Evolutionary conservation across 1,139 yeast species (phyloP).

Genomic region (Yamadazyma pseudoaaseri): DNA sequence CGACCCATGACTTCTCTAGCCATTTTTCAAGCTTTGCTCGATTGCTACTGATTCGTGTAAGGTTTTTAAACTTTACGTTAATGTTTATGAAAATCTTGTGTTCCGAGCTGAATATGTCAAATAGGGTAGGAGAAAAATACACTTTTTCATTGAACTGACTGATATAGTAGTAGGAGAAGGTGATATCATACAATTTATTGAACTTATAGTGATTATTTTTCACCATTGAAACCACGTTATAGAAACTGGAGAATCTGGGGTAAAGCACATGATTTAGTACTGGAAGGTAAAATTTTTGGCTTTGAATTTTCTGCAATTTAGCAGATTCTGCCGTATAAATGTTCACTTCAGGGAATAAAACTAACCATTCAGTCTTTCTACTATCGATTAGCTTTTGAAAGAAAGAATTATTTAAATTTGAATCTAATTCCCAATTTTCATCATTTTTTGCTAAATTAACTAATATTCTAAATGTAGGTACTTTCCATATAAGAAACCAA

Average conservation of each 20-base stretch:
- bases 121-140: slow-evolving; percentile 46
- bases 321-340: slow-evolving; percentile 51
- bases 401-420: slow-evolving; percentile 21
- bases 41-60: slow-evolving; percentile 9
- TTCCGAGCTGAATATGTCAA: slow-evolving; percentile 52
- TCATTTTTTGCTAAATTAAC: slow-evolving; percentile 48
- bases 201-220: slow-evolving; percentile 33
- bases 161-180: slow-evolving; percentile 42
- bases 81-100: slow-evolving; percentile 11
- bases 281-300: slow-evolving; percentile 54
- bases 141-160: slow-evolving; percentile 11
- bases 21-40: slow-evolving; percentile 50
- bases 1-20: slow-evolving; percentile 70
- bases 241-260: slow-evolving; percentile 60
- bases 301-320: slow-evolving; percentile 48
- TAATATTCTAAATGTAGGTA: slow-evolving; percentile 47
- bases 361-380: slow-evolving; percentile 50
- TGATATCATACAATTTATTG: slow-evolving; percentile 50
- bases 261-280: slow-evolving; percentile 53
- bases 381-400: slow-evolving; percentile 26
- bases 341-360: slow-evolving; percentile 73
- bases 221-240: slow-evolving; percentile 47
- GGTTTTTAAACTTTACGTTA: slow-evolving; percentile 12
- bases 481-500: slow-evolving; percentile 59
- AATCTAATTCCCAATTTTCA: slow-evolving; percentile 63